Conservation (phyloP, 345 rosid species). For the Aquilaria sinensis region DNA sequence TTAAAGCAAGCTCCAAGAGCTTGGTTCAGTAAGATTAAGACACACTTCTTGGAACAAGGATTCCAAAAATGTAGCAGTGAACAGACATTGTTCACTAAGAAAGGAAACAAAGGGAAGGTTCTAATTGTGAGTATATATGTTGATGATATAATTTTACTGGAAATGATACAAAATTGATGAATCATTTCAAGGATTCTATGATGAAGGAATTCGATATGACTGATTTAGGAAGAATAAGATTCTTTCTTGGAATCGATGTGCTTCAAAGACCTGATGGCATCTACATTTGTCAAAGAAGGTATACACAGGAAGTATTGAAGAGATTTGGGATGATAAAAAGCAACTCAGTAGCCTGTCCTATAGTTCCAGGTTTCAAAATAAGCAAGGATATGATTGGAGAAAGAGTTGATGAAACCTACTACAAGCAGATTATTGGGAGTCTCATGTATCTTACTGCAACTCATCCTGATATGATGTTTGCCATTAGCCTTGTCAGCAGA, state of each 20-base stretch:
- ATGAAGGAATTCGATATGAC: constrained; percentile 1
- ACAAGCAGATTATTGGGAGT: background rate
- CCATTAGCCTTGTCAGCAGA: background rate
- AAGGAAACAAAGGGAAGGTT: background rate
- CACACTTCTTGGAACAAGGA: background rate
- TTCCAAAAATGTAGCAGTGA: constrained; percentile 1
- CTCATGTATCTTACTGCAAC: background rate
- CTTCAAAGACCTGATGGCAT: background rate
- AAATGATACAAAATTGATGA: background rate
- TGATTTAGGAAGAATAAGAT: background rate
- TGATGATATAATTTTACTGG: constrained; percentile 3
- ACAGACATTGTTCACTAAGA: background rate
- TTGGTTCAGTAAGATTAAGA: constrained; percentile 1
- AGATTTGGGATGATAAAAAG: background rate
- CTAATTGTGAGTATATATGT: background rate
- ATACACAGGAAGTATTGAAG: background rate
- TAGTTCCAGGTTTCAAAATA: background rate
- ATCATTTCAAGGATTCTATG: background rate
- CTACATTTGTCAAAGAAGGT: background rate
- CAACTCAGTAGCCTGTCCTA: background rate
- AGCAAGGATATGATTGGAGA: background rate
- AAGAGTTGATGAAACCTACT: background rate
- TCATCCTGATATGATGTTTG: background rate
- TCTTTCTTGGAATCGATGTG: constrained; percentile 3
- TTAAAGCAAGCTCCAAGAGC: constrained; percentile 6